Conservation (phyloP, 495 filamentous ascomycete genomes). For the Xylaria bambusicola region DNA sequence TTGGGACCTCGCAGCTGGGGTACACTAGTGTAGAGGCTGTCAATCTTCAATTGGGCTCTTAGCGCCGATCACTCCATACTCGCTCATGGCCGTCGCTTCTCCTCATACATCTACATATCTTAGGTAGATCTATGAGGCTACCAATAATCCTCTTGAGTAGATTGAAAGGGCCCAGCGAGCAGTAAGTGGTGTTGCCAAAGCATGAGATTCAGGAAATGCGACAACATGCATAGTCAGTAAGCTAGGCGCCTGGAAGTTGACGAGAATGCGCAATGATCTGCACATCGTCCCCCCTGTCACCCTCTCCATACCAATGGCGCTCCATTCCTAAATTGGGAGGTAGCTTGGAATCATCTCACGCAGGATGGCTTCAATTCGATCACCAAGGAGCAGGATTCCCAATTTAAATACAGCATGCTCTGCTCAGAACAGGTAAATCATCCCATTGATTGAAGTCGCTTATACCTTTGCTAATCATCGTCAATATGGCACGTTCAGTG, state of each 20-base stretch:
- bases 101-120: too few relatives aligned
- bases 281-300: background rate
- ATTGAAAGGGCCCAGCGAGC: too few relatives aligned
- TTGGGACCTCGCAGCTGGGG: background rate
- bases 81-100: too few relatives aligned
- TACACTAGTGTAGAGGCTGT: too few relatives aligned
- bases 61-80: too few relatives aligned
- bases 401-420: background rate
- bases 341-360: conserved; percentile 1
- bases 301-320: background rate
- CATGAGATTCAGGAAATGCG: too few relatives aligned
- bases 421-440: background rate
- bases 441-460: background rate
- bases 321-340: conserved; percentile 10
- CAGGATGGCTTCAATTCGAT: background rate
- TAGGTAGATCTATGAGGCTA: too few relatives aligned
- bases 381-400: background rate
- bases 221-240: too few relatives aligned
- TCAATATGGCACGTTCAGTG: conserved; percentile 10
- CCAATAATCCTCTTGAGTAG: too few relatives aligned
- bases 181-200: too few relatives aligned
- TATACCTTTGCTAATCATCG: conserved; percentile 2
- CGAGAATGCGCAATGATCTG: background rate
- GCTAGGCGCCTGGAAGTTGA: background rate
- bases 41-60: too few relatives aligned